Percentiles rank a stretch among this genome's conserved stretches.
Evolutionary conservation across 192 early-diverging fungal species (phyloP).

Genomic region (Oehlia diaphana): DNA sequence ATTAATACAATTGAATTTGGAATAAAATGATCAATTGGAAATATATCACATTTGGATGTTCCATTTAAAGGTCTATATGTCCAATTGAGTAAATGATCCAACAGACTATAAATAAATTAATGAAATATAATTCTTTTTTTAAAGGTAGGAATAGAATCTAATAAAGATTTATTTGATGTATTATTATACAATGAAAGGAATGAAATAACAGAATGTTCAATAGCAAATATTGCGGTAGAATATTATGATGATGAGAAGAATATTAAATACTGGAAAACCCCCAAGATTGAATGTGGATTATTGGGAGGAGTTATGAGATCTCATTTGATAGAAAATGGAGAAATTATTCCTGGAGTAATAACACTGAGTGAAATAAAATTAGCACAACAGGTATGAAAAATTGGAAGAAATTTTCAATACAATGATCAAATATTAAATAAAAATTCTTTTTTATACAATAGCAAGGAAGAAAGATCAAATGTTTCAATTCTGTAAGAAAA

Average conservation of each 20-base stretch:
- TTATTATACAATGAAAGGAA: slow-evolving; percentile 48
- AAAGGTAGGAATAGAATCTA: slow-evolving; percentile 24
- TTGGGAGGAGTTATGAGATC: slow-evolving; percentile 48
- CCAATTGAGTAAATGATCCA: too few relatives aligned
- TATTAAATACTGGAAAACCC: slow-evolving; percentile 50
- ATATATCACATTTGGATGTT: too few relatives aligned
- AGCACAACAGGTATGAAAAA: slow-evolving; percentile 44
- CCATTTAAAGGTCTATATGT: too few relatives aligned
- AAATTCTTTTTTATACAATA: slow-evolving; percentile 32
- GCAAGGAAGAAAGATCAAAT: slow-evolving; percentile 48
- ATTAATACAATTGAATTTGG: too few relatives aligned
- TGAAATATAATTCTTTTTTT: background rate
- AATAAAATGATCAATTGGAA: too few relatives aligned
- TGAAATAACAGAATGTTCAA: slow-evolving; percentile 56
- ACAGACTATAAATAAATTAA: too few relatives aligned
- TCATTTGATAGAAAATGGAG: slow-evolving; percentile 39
- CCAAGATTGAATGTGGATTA: slow-evolving; percentile 40
- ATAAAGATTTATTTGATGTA: slow-evolving; percentile 49
- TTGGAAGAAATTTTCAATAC: background rate
- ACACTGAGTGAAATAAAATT: slow-evolving; percentile 44
- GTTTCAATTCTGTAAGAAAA: slow-evolving; percentile 59
- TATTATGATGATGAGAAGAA: slow-evolving; percentile 26
- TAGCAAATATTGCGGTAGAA: slow-evolving; percentile 57
- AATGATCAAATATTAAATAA: background rate
- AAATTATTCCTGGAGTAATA: slow-evolving; percentile 42